Evolutionary conservation across 192 early-diverging fungal genomes (phyloP), one percentile per base, ranked within the genome.

Genomic region (Coemansia sp.): DNA sequence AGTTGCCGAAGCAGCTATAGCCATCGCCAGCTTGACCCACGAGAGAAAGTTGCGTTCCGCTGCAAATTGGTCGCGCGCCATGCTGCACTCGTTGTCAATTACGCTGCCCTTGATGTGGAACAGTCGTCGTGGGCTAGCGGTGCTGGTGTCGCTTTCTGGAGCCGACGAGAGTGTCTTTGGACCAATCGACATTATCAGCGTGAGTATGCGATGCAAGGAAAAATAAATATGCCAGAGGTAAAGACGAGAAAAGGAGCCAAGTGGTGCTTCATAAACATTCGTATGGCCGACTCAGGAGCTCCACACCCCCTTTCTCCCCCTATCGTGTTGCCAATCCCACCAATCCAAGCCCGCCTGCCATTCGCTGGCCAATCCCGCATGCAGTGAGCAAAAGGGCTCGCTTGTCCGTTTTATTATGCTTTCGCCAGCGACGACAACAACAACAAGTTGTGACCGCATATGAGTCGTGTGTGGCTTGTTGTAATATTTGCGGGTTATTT

Each of bases 51-150:
- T 78, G 34, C 75, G 65, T 41, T 78, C 75, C 4, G 53, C 62
- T 0, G 75, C 75, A 65, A 78, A 72, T 55, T 78, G 75, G 59
- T 78, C 75, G 26, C 75, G 69, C 14, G 75, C 75, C 70, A 78
- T 72, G 52, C 75, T 78, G 66, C 55, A 41, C 14, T 78, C 75
- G 52, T 78, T 78, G 3, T 68, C 65, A 8, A 78, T 62, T 3
- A 68, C 60, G 3, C 53, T 55, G 8, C 55, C 39, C 29, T 65
- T 55, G 36, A 41, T 44, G 17, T n/a, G 52, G 10, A 32, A 38
- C 3, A 53, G 60, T 27, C 35, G 39, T n/a, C n/a, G 19, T 9
- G 48, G 22, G 6, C 24, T 50, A 32, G 29, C 29, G 26, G 19
- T 15, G 18, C 24, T 42, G 15, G 62, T 22, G 15, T 26, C 41